phyloP scores from a whole-genome alignment of 2,329 filamentous ascomycete genomes.

The Exophiala alcalophila region DNA sequence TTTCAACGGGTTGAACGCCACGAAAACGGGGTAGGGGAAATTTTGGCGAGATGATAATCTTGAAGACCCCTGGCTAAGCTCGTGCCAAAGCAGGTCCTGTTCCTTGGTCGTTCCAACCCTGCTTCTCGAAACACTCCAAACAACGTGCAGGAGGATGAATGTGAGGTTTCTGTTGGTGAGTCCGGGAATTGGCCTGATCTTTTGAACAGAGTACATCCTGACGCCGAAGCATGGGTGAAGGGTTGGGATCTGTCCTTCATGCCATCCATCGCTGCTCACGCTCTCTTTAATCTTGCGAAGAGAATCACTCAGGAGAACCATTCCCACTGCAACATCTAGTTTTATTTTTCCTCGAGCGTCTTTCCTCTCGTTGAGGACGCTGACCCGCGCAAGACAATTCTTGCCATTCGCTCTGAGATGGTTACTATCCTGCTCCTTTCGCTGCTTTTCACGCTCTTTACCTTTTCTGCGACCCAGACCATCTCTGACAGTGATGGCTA shows the following conservation, averaged over 20 bases:
- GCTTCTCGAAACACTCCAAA: slow-evolving; percentile 1
- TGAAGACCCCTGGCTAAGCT: not conserved
- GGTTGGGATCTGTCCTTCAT: too few species aligned
- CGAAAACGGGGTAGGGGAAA: slow-evolving; percentile 4
- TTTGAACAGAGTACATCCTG: too few species aligned
- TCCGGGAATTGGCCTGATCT: slow-evolving; percentile 1
- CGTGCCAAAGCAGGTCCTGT: slow-evolving; percentile 1
- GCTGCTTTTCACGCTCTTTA: slow-evolving; percentile 1
- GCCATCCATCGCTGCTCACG: too few species aligned
- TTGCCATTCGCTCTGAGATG: not conserved
- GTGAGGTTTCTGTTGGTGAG: too few species aligned
- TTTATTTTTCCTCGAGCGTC: not conserved
- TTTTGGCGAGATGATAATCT: slow-evolving; percentile 6
- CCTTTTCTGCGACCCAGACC: slow-evolving; percentile 8
- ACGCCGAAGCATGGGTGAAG: too few species aligned
- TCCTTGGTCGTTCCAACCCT: slow-evolving; percentile 1
- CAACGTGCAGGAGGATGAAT: not conserved
- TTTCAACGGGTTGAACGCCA: slow-evolving; percentile 15
- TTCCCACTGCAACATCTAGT: too few species aligned
- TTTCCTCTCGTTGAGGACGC: not conserved
- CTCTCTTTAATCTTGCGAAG: too few species aligned
- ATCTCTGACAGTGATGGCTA: slow-evolving; percentile 45
- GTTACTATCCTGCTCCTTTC: not conserved
- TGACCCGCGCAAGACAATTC: not conserved
- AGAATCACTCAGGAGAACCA: too few species aligned